A percentile compares a stretch with the other conserved stretches of the same genome.
These are phyloP conservation scores for thale cress (Arabidopsis thaliana) DNA, from an alignment of 345 rosid genomes.

Conservation along the genomic window DNA sequence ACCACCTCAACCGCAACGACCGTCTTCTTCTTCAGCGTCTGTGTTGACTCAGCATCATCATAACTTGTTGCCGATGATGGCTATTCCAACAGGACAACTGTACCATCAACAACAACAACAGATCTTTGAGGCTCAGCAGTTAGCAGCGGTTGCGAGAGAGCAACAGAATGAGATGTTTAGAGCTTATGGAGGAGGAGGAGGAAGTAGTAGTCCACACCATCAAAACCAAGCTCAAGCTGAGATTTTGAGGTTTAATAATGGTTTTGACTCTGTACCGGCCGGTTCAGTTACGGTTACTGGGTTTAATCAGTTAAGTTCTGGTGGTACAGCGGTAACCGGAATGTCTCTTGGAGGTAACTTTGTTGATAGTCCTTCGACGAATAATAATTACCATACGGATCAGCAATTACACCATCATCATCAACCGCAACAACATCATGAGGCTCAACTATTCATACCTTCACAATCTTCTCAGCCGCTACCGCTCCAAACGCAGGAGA, in stretches of 20 bases:
- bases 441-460: conserved; percentile 38
- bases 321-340: conserved; percentile 32
- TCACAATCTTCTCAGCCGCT: conserved; percentile 44
- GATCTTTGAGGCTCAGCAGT: conserved; percentile 64
- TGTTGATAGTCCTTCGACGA: conserved; percentile 37
- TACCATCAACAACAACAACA: conserved; percentile 49
- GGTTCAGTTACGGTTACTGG: conserved; percentile 52
- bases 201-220: conserved; percentile 42
- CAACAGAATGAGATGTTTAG: conserved; percentile 69
- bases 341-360: conserved; percentile 55
- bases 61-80: conserved; percentile 57
- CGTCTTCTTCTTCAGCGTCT: conserved; percentile 39
- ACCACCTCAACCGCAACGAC: conserved; percentile 46
- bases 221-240: conserved; percentile 60
- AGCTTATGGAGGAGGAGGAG: conserved; percentile 50
- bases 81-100: conserved; percentile 42
- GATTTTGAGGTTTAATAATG: conserved; percentile 49
- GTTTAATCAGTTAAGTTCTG: conserved; percentile 47
- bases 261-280: conserved; percentile 47
- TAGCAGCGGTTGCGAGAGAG: conserved; percentile 63
- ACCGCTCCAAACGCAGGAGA: conserved; percentile 46
- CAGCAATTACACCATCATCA: conserved; percentile 50
- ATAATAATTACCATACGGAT: conserved; percentile 48
- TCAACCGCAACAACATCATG: conserved; percentile 28
- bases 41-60: conserved; percentile 37